Evolutionary conservation across 495 filamentous ascomycete genomes (phyloP).

Genomic region (Xylaria castorea): DNA sequence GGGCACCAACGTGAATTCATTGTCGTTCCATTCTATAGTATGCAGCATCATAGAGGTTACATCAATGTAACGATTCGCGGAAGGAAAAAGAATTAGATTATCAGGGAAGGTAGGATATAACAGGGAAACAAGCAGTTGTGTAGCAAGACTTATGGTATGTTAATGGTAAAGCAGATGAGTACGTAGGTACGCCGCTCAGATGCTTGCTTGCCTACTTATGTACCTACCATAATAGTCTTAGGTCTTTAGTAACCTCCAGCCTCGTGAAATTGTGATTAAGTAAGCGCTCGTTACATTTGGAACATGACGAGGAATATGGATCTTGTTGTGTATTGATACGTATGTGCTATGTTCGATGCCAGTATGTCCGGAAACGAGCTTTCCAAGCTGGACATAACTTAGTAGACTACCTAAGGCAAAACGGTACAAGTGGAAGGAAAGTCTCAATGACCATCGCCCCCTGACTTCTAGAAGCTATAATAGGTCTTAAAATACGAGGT

Average conservation of each 20-base stretch:
- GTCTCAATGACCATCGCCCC: background rate
- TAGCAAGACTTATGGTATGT: background rate
- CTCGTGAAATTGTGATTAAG: background rate
- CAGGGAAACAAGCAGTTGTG: background rate
- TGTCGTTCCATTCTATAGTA: background rate
- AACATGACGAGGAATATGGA: background rate
- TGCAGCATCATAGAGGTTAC: background rate
- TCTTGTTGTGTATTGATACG: background rate
- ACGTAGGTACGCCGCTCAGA: background rate
- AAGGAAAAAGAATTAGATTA: background rate
- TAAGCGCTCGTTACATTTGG: background rate
- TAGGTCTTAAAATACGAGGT: background rate
- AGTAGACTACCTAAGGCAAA: background rate
- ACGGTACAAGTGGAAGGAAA: background rate
- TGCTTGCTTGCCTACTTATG: background rate
- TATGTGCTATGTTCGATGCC: background rate
- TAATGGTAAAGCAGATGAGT: background rate
- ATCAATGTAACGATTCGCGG: background rate
- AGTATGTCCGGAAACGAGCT: background rate
- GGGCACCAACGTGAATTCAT: background rate
- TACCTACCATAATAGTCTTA: background rate
- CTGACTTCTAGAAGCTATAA: background rate
- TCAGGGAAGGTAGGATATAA: background rate
- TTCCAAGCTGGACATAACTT: background rate
- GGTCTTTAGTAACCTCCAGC: background rate